Conservation (phyloP, 2,329 filamentous ascomycete species). For the Fusarium goolgardi region DNA sequence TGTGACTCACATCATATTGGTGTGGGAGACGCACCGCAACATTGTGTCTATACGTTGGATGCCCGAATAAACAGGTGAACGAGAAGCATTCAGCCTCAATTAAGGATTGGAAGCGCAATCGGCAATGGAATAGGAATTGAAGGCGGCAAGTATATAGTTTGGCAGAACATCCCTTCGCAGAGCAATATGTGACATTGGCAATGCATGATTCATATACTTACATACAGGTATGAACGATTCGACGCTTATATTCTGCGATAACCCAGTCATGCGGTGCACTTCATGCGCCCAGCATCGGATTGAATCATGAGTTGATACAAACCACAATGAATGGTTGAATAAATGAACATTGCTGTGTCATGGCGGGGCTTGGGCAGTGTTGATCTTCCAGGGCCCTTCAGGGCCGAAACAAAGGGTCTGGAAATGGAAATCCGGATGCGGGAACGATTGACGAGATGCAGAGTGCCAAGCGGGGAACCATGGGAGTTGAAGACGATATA, state of each 20-base stretch:
- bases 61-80: conserved; percentile 1
- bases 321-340: neutral
- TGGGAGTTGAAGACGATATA: conserved; percentile 21
- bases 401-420: conserved; percentile 42
- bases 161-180: neutral
- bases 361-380: conserved; percentile 13
- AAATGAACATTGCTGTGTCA: conserved; percentile 12
- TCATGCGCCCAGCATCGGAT: neutral
- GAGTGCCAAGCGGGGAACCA: conserved; percentile 35
- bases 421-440: conserved; percentile 42
- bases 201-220: neutral
- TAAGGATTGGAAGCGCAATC: neutral
- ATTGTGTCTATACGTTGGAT: neutral
- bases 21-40: conserved; percentile 30
- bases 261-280: neutral
- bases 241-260: neutral
- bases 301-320: conserved; percentile 7
- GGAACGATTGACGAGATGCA: conserved; percentile 48
- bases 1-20: conserved; percentile 46
- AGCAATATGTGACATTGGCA: neutral
- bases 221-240: neutral
- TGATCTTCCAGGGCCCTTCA: conserved; percentile 28
- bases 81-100: conserved; percentile 1
- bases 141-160: neutral
- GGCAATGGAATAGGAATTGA: neutral